Conservation (phyloP, 140 eudicot species). For the Anethum foeniculum region DNA sequence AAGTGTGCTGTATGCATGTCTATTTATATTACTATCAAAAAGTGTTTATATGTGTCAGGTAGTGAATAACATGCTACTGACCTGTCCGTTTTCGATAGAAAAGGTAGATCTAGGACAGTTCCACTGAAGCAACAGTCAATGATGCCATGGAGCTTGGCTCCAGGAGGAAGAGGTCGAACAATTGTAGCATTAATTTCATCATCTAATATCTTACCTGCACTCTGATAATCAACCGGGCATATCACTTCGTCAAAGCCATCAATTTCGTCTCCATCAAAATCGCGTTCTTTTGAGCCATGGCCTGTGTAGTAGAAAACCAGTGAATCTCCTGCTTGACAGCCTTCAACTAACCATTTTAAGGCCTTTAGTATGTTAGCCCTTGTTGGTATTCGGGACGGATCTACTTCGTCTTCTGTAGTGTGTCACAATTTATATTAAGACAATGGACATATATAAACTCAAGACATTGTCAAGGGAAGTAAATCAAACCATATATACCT, state of each 20-base stretch:
- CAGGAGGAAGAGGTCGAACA: slow-evolving; percentile 45
- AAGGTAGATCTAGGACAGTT: slow-evolving; percentile 46
- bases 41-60: not conserved
- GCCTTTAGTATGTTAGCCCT: slow-evolving; percentile 36
- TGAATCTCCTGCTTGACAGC: slow-evolving; percentile 49
- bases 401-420: slow-evolving; percentile 40
- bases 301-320: slow-evolving; percentile 51
- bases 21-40: not conserved
- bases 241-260: slow-evolving; percentile 52
- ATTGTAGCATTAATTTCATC: slow-evolving; percentile 45
- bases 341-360: slow-evolving; percentile 38
- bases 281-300: slow-evolving; percentile 42
- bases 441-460: not conserved
- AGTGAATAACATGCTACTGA: slow-evolving; percentile 1
- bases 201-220: slow-evolving; percentile 41
- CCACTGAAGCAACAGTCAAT: slow-evolving; percentile 56
- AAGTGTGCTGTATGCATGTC: not conserved
- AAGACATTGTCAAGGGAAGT: not conserved
- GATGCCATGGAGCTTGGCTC: slow-evolving; percentile 50
- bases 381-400: slow-evolving; percentile 38
- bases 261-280: slow-evolving; percentile 42
- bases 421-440: not conserved
- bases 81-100: slow-evolving; percentile 41
- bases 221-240: slow-evolving; percentile 42
- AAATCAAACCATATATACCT: slow-evolving; percentile 10